A percentile compares a stretch with the other conserved stretches of the same genome.
Conservation (phyloP, 1,139 yeast species). For the Wickerhamiella pararugosa region DNA sequence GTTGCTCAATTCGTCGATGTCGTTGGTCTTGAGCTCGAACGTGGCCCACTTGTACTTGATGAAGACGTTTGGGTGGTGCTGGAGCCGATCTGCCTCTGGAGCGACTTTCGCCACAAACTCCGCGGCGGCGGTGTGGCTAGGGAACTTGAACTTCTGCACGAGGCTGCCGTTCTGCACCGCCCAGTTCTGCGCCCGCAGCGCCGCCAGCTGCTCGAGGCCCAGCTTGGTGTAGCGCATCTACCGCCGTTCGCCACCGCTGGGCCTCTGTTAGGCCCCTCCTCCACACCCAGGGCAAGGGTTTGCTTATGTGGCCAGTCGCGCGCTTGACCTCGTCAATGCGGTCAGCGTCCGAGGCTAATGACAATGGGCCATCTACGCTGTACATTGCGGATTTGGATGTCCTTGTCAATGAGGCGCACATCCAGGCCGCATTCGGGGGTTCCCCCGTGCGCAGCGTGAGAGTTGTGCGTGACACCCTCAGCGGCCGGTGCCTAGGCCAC, state of each 20-base stretch:
- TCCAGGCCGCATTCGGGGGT: slow-evolving; percentile 50
- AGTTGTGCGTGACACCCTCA: slow-evolving; percentile 80
- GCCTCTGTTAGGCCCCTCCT: too few relatives aligned
- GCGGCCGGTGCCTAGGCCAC: slow-evolving; percentile 80
- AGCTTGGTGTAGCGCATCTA: too few relatives aligned
- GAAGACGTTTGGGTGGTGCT: slow-evolving; percentile 15
- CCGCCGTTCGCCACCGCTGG: too few relatives aligned
- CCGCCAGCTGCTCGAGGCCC: background rate
- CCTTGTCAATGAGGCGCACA: slow-evolving; percentile 64
- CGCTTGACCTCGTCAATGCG: background rate
- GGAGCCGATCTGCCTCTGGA: slow-evolving; percentile 10
- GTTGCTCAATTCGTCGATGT: slow-evolving; percentile 11
- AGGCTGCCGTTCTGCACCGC: background rate
- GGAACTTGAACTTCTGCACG: slow-evolving; percentile 8
- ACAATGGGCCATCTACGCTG: slow-evolving; percentile 13
- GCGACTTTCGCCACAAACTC: slow-evolving; percentile 12
- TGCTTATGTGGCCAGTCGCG: too few relatives aligned
- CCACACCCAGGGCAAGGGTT: too few relatives aligned
- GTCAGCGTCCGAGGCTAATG: background rate
- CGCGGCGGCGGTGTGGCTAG: slow-evolving; percentile 14
- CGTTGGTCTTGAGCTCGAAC: slow-evolving; percentile 14
- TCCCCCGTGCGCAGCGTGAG: slow-evolving; percentile 80
- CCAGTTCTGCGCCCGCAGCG: slow-evolving; percentile 10
- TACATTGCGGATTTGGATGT: slow-evolving; percentile 87
- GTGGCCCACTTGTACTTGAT: slow-evolving; percentile 12